Conservation (phyloP, 2,329 filamentous ascomycete genomes). For the Colletotrichum sp. region DNA sequence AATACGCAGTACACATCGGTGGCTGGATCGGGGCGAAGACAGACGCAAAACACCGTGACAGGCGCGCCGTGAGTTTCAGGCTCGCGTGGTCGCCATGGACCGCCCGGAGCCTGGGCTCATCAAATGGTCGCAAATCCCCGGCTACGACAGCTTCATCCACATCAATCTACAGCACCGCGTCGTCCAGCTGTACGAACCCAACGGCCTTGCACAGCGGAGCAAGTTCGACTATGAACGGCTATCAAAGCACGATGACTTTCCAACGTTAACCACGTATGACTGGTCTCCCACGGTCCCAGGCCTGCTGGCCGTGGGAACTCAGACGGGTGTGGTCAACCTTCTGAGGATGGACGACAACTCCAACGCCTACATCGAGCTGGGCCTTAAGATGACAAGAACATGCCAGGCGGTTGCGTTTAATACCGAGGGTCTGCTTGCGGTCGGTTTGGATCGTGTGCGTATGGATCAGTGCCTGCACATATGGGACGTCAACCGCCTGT, state of each 20-base stretch:
- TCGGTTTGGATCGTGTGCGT: constrained; percentile 79
- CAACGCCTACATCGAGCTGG: constrained; percentile 69
- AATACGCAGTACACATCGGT: not conserved
- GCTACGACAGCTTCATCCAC: constrained; percentile 66
- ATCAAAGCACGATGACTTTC: constrained; percentile 67
- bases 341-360: constrained; percentile 74
- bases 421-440: constrained; percentile 72
- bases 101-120: constrained; percentile 67
- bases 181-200: constrained; percentile 68
- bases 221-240: constrained; percentile 63
- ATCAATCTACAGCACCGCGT: constrained; percentile 69
- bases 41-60: not conserved
- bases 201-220: constrained; percentile 60
- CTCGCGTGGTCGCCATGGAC: constrained; percentile 48
- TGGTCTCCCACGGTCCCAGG: constrained; percentile 69
- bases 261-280: constrained; percentile 69
- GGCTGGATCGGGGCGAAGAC: not conserved
- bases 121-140: constrained; percentile 68
- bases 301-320: constrained; percentile 77
- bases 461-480: constrained; percentile 85
- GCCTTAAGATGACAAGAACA: constrained; percentile 76
- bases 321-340: constrained; percentile 76
- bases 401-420: constrained; percentile 86
- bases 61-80: not conserved
- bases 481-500: constrained; percentile 75